These are phyloP conservation scores for Leishmania turanica DNA, from an alignment of 208 protist genomes.

Conservation along the genomic window DNA sequence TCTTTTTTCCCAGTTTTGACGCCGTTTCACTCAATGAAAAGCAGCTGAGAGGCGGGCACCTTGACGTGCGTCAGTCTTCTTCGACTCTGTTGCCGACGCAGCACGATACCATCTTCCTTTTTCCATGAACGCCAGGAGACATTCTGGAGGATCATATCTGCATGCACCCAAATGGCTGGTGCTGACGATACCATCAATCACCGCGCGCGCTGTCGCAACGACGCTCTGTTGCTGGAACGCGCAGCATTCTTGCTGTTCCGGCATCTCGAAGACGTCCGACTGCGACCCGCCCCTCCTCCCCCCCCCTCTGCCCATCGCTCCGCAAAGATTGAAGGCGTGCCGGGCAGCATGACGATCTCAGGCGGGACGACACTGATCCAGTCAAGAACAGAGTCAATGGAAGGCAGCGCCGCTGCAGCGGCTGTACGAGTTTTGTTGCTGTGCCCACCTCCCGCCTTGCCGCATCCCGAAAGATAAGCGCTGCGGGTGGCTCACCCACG, in stretches of 20 bases:
- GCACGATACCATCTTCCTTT: not conserved
- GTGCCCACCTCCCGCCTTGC: not conserved
- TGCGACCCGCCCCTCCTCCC: not conserved
- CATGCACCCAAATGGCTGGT: slow-evolving; percentile 14
- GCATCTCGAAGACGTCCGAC: slow-evolving; percentile 6
- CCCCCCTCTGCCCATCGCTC: not conserved
- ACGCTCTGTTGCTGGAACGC: slow-evolving; percentile 3
- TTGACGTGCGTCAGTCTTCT: no score
- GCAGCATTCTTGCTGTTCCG: not conserved
- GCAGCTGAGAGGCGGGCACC: no score
- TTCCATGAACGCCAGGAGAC: not conserved
- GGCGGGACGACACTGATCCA: not conserved
- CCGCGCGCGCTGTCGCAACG: slow-evolving; percentile 6
- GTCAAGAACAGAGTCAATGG: not conserved
- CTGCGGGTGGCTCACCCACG: not conserved
- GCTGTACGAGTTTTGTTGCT: not conserved
- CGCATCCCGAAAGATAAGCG: not conserved
- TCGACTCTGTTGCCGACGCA: no score
- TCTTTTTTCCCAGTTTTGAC: not conserved
- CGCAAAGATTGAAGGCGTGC: not conserved
- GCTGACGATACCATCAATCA: slow-evolving; percentile 4
- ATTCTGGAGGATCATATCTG: slow-evolving; percentile 16
- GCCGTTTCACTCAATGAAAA: no score
- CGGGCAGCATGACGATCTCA: not conserved
- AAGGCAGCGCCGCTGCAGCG: not conserved